Evolutionary conservation across 2,329 filamentous ascomycete genomes (phyloP).

Genomic region (Hymenoscyphus linearis): DNA sequence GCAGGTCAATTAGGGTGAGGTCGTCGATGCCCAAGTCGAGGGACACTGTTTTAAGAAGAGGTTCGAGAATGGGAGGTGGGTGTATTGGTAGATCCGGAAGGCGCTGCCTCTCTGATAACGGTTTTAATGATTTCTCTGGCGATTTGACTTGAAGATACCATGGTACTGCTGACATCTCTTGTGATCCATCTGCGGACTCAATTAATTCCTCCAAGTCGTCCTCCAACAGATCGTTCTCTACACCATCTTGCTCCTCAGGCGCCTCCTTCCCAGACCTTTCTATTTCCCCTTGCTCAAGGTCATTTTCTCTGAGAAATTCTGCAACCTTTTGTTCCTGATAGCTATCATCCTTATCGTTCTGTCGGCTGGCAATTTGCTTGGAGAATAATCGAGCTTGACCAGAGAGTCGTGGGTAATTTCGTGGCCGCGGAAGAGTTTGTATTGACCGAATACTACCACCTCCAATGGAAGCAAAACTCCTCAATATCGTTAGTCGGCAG

Average conservation of each 20-base stretch:
- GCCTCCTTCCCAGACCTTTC: background rate
- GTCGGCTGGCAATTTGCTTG: background rate
- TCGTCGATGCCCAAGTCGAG: conserved; percentile 83
- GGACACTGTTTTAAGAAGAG: conserved; percentile 72
- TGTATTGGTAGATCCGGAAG: conserved; percentile 49
- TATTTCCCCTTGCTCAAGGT: conserved; percentile 4
- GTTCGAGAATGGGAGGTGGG: conserved; percentile 67
- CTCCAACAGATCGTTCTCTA: conserved; percentile 7
- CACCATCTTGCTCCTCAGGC: background rate
- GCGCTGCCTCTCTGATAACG: conserved; percentile 47
- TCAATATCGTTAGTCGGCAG: conserved; percentile 28
- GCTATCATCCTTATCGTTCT: conserved; percentile 4
- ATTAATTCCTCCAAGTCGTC: conserved; percentile 10
- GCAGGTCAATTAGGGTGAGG: conserved; percentile 74
- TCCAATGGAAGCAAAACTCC: conserved; percentile 25
- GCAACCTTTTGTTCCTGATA: conserved; percentile 1
- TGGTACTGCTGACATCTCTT: conserved; percentile 40
- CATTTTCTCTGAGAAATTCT: background rate
- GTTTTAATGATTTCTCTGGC: conserved; percentile 32
- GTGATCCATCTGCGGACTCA: conserved; percentile 1
- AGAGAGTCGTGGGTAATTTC: conserved; percentile 3
- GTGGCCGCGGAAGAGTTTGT: conserved; percentile 6
- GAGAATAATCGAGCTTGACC: conserved; percentile 17
- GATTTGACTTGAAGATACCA: conserved; percentile 83
- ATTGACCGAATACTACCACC: conserved; percentile 19